Percentiles rank a stretch among this genome's conserved stretches.
phyloP scores from a whole-genome alignment of 306 rosid genomes.

The Prunus mongolica region DNA sequence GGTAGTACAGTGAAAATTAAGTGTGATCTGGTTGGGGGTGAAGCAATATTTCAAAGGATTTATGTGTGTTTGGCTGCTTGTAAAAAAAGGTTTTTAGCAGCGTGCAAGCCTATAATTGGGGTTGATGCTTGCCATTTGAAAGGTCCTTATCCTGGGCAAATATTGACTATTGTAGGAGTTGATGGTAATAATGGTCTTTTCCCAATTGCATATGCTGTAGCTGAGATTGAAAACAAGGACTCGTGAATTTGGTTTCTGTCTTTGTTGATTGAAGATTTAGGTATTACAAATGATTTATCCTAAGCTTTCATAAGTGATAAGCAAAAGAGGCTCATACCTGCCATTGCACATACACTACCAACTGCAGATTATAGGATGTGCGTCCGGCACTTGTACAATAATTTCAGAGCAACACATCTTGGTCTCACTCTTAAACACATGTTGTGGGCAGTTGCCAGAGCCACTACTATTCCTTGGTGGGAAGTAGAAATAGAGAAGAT shows the following conservation, averaged over 20 bases:
- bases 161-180: too few species aligned
- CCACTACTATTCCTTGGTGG: too few species aligned
- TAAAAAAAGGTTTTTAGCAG: background rate
- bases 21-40: too few species aligned
- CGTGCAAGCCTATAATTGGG: too few species aligned
- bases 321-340: background rate
- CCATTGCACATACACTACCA: too few species aligned
- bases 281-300: too few species aligned
- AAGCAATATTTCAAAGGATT: too few species aligned
- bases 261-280: background rate
- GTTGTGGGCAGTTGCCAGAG: background rate
- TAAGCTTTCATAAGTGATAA: background rate
- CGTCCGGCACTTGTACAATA: too few species aligned
- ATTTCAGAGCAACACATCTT: too few species aligned
- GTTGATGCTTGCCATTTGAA: background rate
- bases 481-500: background rate
- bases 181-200: too few species aligned
- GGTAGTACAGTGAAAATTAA: too few species aligned
- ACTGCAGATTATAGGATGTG: background rate
- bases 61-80: background rate
- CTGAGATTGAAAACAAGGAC: background rate
- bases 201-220: background rate
- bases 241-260: background rate
- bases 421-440: background rate
- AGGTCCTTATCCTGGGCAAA: background rate